Evolutionary conservation across 2,329 filamentous ascomycete species (phyloP), one percentile per base, ranked within the genome.

Genomic region (Amphichorda felina): DNA sequence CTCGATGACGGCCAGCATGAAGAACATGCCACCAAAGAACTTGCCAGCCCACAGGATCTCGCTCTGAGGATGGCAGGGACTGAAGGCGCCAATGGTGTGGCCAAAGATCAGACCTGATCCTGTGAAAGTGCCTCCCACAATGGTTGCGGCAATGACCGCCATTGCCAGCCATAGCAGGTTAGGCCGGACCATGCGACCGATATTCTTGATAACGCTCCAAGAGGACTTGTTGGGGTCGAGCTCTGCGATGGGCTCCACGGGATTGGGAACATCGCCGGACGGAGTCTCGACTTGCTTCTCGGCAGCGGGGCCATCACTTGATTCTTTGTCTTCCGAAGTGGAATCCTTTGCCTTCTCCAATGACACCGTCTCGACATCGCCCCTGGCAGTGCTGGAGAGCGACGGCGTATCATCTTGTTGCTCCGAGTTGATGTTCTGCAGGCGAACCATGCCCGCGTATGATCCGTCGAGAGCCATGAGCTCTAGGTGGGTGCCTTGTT

Each of bases 401-500:
- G 54, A 59, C 3, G 46, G 45, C 2, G 41, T 42, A 28, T 55
- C 51, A 2, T 52, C 50, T 2, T 44, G 46, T 26, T 49, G 46
- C 31, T 47, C 45, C 3, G 53, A 44, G n/a, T 56, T 51, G 18
- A 61, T 43, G 16, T 52, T 57, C 36, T 65, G 63, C 4, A 64
- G 51, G 28, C 53, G 51, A 3, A 76, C 71, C 36, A 79, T 61
- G 24, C 59, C 58, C 7, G 60, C 61, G 43, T 79, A 79, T 4
- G 72, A 53, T 10, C 60, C 55, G 5, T 72, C 50, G 9, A 60
- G 53, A 2, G 57, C 51, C 41, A 82, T 60, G 3, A 83, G 61
- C 35, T 75, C 65, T 3, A 72, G 59, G 38, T 83, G 77, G 0
- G 65, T 75, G 0, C 79, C 79, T 46, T 77, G 63, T 50, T 83